Evolutionary conservation across 805 yeast genomes (phyloP).

Genomic region (Candida corydali): DNA sequence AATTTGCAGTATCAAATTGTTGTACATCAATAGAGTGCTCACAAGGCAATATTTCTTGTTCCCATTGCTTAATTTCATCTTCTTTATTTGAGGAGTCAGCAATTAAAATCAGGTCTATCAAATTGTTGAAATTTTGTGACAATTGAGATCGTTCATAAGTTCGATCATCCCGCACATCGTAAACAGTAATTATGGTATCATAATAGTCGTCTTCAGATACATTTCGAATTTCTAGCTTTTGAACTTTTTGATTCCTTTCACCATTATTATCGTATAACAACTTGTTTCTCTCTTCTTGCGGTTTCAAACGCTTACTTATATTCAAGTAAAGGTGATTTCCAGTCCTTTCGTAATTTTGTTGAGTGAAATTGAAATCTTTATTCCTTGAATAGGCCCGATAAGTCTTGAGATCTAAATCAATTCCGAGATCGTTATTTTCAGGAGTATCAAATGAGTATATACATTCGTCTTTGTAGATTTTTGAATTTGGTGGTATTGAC

Average conservation of each 20-base stretch:
- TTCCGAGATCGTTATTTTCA: slow-evolving; percentile 44
- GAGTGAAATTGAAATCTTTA: slow-evolving; percentile 44
- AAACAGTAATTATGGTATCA: slow-evolving; percentile 41
- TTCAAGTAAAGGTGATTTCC: slow-evolving; percentile 60
- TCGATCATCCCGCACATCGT: slow-evolving; percentile 30
- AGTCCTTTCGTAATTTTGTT: slow-evolving; percentile 48
- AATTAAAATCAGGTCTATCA: slow-evolving; percentile 44
- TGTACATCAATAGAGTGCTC: slow-evolving; percentile 61
- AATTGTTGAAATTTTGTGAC: slow-evolving; percentile 17
- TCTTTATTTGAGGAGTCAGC: slow-evolving; percentile 57
- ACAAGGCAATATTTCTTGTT: slow-evolving; percentile 79
- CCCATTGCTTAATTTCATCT: slow-evolving; percentile 87
- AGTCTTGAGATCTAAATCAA: slow-evolving; percentile 74
- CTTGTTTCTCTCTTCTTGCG: slow-evolving; percentile 21
- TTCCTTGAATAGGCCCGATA: slow-evolving; percentile 64
- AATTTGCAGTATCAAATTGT: slow-evolving; percentile 24
- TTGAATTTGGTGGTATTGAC: slow-evolving; percentile 16
- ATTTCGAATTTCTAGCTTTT: slow-evolving; percentile 65
- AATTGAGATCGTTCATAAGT: slow-evolving; percentile 18
- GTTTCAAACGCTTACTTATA: slow-evolving; percentile 49
- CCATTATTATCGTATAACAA: slow-evolving; percentile 17
- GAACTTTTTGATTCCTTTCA: slow-evolving; percentile 39
- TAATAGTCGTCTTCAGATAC: slow-evolving; percentile 60
- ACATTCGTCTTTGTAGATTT: slow-evolving; percentile 84
- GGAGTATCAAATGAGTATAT: slow-evolving; percentile 79